A percentile compares a stretch with the other conserved stretches of the same genome.
phyloP scores from a whole-genome alignment of 73 alveolate genomes.

The Symbiodinium natans region DNA sequence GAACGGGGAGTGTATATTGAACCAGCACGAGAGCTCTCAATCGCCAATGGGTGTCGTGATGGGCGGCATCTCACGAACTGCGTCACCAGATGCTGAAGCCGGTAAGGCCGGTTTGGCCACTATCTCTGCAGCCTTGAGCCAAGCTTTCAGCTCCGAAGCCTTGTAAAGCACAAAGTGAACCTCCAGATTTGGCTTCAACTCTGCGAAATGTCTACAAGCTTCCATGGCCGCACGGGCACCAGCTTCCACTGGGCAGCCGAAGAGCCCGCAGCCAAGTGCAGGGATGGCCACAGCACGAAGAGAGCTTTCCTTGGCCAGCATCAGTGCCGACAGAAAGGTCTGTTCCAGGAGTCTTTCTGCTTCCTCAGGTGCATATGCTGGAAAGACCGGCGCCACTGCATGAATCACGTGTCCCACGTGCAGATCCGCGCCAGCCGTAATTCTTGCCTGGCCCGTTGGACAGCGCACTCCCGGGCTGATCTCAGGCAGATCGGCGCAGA shows the following conservation, averaged over 20 bases:
- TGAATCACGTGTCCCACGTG: not conserved
- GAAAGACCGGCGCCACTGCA: conserved; percentile 2
- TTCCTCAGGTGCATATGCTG: not conserved
- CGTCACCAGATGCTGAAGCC: too few species aligned
- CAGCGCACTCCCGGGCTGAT: not conserved
- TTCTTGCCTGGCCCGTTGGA: not conserved
- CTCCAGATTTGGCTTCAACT: not conserved
- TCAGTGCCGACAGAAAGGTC: not conserved
- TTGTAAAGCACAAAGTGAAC: not conserved
- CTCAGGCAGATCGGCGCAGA: not conserved
- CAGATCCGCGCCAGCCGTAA: not conserved
- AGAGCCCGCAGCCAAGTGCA: not conserved
- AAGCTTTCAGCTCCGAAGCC: not conserved
- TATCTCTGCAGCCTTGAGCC: not conserved
- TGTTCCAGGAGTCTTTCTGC: not conserved
- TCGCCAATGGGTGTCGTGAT: too few species aligned
- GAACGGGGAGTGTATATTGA: too few species aligned
- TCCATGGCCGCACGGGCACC: not conserved
- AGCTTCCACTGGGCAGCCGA: not conserved
- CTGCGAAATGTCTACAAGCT: not conserved
- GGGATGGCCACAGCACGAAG: not conserved
- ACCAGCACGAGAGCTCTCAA: too few species aligned
- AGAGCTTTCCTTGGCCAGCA: not conserved
- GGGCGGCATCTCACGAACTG: too few species aligned
- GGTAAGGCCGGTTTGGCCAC: too few species aligned